A percentile compares a stretch with the other conserved stretches of the same genome.
Conservation (phyloP, 768 basidiomycete genomes). For the Russula sp. region DNA sequence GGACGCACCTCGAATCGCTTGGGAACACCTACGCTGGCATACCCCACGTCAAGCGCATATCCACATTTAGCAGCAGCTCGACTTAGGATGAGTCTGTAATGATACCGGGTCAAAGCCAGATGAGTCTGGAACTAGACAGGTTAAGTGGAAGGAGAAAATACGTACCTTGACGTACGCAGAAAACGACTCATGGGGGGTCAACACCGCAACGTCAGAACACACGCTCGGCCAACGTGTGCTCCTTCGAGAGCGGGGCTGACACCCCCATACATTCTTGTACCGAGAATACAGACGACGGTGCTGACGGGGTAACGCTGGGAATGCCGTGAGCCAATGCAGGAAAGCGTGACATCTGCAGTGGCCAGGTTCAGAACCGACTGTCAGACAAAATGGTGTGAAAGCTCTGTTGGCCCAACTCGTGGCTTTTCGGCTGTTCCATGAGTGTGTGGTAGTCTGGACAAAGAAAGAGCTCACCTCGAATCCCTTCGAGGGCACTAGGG, state of each 20-base stretch:
- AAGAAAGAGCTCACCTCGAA: background rate
- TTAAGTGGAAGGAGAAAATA: background rate
- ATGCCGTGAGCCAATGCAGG: background rate
- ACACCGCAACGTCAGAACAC: background rate
- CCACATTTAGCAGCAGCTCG: background rate
- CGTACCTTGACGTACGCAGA: background rate
- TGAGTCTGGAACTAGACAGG: background rate
- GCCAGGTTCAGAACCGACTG: background rate
- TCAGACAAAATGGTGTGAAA: too few species aligned
- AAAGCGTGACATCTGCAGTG: background rate
- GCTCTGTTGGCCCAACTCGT: too few species aligned
- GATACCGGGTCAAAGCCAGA: background rate
- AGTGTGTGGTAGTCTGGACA: too few species aligned
- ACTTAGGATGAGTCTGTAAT: background rate
- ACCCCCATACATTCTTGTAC: background rate
- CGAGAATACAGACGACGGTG: background rate
- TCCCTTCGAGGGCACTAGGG: background rate
- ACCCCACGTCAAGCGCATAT: background rate
- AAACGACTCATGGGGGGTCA: background rate
- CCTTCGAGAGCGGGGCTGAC: background rate
- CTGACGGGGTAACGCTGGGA: background rate
- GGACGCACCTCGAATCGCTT: too few species aligned
- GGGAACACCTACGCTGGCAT: background rate
- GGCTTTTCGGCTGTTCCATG: too few species aligned
- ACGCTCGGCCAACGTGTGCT: conserved; percentile 12